Percentiles rank a stretch among this genome's conserved stretches.
These are phyloP conservation scores for Alternaria gansuensis DNA, from an alignment of 2,329 filamentous ascomycete species.

Conservation along the genomic window DNA sequence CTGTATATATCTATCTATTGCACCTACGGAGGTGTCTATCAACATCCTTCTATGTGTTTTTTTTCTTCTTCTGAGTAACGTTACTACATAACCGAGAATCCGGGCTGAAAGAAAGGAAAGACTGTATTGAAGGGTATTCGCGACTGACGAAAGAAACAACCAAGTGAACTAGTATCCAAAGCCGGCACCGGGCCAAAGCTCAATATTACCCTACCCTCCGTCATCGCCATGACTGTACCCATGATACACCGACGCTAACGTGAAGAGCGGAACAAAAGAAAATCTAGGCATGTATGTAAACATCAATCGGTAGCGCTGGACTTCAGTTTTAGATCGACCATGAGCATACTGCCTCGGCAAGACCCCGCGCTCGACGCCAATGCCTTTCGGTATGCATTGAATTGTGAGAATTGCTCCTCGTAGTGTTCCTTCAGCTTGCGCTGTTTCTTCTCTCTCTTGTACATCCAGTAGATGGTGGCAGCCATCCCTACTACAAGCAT, in stretches of 20 bases:
- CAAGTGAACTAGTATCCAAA: constrained; percentile 3
- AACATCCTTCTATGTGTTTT: neutral
- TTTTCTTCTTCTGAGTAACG: neutral
- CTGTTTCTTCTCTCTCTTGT: constrained; percentile 44
- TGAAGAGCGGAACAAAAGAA: constrained; percentile 7
- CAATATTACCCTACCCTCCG: neutral
- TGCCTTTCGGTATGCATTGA: constrained; percentile 38
- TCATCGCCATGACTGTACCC: constrained; percentile 3
- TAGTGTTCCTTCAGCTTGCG: constrained; percentile 48
- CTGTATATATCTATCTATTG: neutral
- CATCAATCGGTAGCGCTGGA: constrained; percentile 6
- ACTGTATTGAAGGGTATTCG: constrained; percentile 3
- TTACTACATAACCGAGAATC: constrained; percentile 1
- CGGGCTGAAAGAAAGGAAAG: neutral
- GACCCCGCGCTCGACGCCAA: constrained; percentile 26
- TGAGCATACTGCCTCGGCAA: constrained; percentile 15
- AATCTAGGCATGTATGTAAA: neutral
- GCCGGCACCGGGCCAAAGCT: constrained; percentile 7
- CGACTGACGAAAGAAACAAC: constrained; percentile 4
- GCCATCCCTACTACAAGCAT: constrained; percentile 29
- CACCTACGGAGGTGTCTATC: neutral
- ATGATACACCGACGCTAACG: constrained; percentile 17
- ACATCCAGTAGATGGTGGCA: constrained; percentile 35
- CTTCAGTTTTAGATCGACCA: constrained; percentile 16
- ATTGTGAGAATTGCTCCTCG: constrained; percentile 44